Evolutionary conservation across 306 rosid species (phyloP), one percentile per base, ranked within the genome.

Genomic region (Carpinus viminea): DNA sequence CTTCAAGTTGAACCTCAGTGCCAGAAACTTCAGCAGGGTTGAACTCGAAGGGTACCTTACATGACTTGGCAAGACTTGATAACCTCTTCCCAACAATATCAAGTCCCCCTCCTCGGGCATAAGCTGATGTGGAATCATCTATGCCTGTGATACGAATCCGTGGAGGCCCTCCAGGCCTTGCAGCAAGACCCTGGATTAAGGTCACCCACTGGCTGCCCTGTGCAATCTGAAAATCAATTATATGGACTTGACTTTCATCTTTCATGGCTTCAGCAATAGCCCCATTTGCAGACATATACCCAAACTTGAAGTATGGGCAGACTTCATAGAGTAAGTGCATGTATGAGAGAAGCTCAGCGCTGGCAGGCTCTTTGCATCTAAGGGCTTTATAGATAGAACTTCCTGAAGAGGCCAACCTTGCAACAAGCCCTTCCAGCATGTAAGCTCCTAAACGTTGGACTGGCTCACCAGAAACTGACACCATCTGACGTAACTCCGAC

Each of bases 231-330:
- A 94, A 94, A 86, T 94, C 98, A 82, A 94, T 90, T 74, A 94
- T 90, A 73, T 94, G 98, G 56, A 94, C 78, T 76, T 57, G 73
- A 76, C 46, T 83, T 84, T 94, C 98, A 16, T 82, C 89, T 82
- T 86, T 92, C 64, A 88, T 69, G 12, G 93, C 93, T 80, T 94
- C 97, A 47, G 97, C 98, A 74, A 94, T 94, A 47, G 92, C 95
- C 56, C 98, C 98, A 82, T 92, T 92, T 50, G 97, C 98, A 26
- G 98, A 91, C 89, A 94, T 82, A 72, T 91, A 92, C 0, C 98
- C 97, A 62, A 94, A 92, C 76, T 94, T 94, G 84, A 94, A 87
- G 80, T 85, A 92, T 52, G 98, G 98, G 62, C 92, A 88, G 65
- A 92, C 70, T 81, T 92, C 98, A 74, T 88, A 94, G 46, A 94